Conservation (phyloP, 2,329 filamentous ascomycete genomes). For the Rutstroemia sydowiana region DNA sequence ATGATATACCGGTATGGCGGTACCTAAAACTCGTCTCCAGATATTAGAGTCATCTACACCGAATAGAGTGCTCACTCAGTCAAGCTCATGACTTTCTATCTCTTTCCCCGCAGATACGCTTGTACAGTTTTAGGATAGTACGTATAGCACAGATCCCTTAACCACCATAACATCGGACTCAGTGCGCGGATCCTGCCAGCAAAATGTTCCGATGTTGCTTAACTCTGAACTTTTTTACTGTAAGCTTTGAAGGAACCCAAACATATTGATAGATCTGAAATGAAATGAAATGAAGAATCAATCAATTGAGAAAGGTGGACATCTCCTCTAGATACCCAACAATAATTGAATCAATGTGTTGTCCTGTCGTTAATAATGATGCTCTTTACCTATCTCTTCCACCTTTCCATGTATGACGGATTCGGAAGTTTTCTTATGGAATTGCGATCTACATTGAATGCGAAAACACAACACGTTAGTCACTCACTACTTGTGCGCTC, state of each 20-base stretch:
- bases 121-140: not conserved
- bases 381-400: not conserved
- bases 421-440: not conserved
- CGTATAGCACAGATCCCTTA: not conserved
- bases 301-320: not conserved
- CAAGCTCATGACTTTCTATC: not conserved
- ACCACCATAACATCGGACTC: not conserved
- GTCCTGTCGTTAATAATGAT: not conserved
- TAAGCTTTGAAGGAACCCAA: not conserved
- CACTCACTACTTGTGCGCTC: not conserved
- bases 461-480: not conserved
- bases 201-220: slow-evolving; percentile 1
- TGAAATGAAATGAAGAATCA: not conserved
- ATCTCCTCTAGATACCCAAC: not conserved
- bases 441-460: not conserved
- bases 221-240: not conserved
- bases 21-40: no score
- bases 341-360: not conserved
- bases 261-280: not conserved
- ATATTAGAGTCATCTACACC: not conserved
- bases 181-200: not conserved
- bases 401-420: not conserved
- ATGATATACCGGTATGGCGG: no score
- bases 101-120: not conserved
- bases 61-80: not conserved